Base-by-base conservation (phyloP, 2,329 filamentous ascomycete genomes). In the Berkeleyomyces rouxiae region DNA sequence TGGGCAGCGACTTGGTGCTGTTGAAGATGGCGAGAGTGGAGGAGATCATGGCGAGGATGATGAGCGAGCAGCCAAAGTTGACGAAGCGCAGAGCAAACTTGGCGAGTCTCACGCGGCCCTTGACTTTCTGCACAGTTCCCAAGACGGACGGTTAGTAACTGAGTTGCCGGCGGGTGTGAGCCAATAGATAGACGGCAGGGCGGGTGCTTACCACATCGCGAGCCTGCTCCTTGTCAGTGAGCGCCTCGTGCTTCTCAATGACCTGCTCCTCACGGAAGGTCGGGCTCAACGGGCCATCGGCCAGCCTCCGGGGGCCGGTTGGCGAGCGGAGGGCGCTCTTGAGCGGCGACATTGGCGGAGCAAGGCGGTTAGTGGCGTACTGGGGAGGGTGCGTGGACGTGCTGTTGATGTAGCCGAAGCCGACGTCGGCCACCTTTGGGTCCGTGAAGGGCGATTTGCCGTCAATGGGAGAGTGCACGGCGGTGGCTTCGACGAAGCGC, bases 31-130 rank as follows among this genome's bases (percentile, higher is more conserved):
- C 77, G 70, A 99, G 88, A 3, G 89, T 90, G n/a, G 89, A 82
- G 11, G 87, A 85, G 61, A 99, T 78, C 82, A 99, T 92, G 66
- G 90, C 80, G 64, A 99, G 81, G 67, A 99, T 89, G 71, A 99
- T 96, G 65, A 97, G 80, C 73, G 88, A 92, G 79, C 93, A 99
- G 74, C 89, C 90, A 74, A 99, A 97, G 79, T 92, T 96, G 75
- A 97, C 88, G 63, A 90, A 87, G 67, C 93, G 87, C n/a, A 99
- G 84, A 66, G 95, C 83, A 69, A 97, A 86, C 78, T 99, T 99
- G 68, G 92, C 93, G 74, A 97, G 80, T 57, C 93, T 85, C 42
- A 97, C 91, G 68, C 90, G 84, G 43, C 86, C 86, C 77, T 96
- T 97, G 73, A 95, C 83, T 86, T 88, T 95, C 92, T 96, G 71